Percentiles rank a stretch among this genome's conserved stretches.
phyloP scores from a whole-genome alignment of 108 stramenopile genomes.

The Cyclotella choctawhatcheeana region DNA sequence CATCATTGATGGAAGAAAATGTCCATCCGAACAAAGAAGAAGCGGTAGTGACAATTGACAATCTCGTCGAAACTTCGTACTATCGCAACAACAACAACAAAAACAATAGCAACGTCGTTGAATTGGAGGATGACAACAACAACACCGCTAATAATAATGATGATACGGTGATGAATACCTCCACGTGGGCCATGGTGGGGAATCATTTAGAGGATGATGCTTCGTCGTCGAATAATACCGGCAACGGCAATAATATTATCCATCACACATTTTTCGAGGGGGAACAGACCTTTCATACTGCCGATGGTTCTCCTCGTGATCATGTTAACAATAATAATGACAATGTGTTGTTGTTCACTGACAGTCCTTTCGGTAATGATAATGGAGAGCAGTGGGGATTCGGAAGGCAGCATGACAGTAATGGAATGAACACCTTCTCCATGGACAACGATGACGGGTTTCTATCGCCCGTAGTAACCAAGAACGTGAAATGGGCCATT shows the following conservation, averaged over 20 bases:
- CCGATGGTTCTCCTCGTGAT: neutral
- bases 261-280: neutral
- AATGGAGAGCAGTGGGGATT: neutral
- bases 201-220: conserved; percentile 28
- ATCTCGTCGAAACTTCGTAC: neutral
- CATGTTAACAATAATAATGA: neutral
- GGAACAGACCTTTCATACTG: too few relatives aligned
- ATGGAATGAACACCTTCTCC: neutral
- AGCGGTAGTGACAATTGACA: neutral
- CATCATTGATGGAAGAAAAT: neutral
- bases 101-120: neutral
- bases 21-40: neutral
- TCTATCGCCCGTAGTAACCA: neutral
- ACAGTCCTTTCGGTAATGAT: neutral
- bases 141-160: neutral
- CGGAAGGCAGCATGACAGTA: neutral
- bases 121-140: neutral
- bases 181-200: conserved; percentile 44
- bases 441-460: neutral
- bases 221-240: neutral
- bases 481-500: conserved; percentile 20
- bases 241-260: neutral
- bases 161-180: neutral
- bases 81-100: neutral
- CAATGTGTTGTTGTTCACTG: neutral